These are phyloP conservation scores for Colletotrichum coccodes DNA, from an alignment of 2,329 filamentous ascomycete genomes.

Conservation along the genomic window DNA sequence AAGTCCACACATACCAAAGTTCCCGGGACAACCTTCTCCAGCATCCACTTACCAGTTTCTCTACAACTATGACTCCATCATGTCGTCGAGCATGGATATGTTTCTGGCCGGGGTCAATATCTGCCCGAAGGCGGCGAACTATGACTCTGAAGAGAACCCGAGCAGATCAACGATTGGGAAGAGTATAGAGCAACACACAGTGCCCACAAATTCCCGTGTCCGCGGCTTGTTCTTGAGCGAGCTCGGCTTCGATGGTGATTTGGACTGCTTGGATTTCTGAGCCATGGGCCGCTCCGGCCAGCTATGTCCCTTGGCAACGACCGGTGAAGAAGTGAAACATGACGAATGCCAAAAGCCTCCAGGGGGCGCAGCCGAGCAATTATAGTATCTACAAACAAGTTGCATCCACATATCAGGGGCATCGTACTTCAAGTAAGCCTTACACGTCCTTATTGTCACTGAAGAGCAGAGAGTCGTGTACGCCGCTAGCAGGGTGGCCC, in stretches of 20 bases:
- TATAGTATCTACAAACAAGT: no score
- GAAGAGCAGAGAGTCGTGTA: not conserved
- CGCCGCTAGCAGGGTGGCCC: not conserved
- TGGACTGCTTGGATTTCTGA: not conserved
- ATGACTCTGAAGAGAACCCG: not conserved
- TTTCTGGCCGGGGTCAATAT: no score
- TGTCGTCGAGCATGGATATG: not conserved
- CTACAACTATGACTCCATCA: no score
- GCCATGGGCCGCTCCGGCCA: not conserved
- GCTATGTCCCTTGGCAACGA: not conserved
- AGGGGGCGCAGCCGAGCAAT: not conserved
- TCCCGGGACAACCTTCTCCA: not conserved
- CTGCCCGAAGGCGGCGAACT: not conserved
- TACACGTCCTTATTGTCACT: not conserved
- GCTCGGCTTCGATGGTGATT: not conserved
- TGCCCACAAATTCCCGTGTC: not conserved
- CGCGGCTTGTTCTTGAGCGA: not conserved
- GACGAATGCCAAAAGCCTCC: not conserved
- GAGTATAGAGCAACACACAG: no score
- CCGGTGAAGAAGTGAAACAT: no score
- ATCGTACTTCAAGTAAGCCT: not conserved
- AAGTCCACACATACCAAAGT: slow-evolving; percentile 41
- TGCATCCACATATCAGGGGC: no score
- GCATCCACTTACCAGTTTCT: not conserved
- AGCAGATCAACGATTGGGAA: no score